These are phyloP conservation scores for Metarhizium album DNA, from an alignment of 2,329 filamentous ascomycete genomes.

Conservation along the genomic window DNA sequence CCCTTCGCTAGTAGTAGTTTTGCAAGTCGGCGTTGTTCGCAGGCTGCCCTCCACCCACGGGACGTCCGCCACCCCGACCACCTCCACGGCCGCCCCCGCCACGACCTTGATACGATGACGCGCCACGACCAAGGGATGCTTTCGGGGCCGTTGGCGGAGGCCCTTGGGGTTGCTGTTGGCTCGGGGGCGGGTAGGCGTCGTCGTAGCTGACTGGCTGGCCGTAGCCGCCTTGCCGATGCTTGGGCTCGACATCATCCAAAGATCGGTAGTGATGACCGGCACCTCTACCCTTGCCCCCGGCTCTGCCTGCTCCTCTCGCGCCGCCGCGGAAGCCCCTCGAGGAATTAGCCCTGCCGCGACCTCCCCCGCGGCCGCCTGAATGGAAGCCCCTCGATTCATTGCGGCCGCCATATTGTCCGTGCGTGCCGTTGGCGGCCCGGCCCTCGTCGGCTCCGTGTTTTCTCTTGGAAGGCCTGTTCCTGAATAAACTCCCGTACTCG, in stretches of 20 bases:
- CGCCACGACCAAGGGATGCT: conserved; percentile 1
- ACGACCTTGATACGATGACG: neutral
- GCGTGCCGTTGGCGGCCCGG: conserved; percentile 20
- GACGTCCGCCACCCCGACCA: conserved; percentile 12
- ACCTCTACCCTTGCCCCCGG: conserved; percentile 33
- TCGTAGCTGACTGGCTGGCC: conserved; percentile 36
- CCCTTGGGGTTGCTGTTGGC: conserved; percentile 10
- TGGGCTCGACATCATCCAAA: conserved; percentile 52
- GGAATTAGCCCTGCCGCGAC: conserved; percentile 26
- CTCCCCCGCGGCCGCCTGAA: conserved; percentile 22
- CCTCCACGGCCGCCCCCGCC: conserved; percentile 8
- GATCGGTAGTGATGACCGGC: conserved; percentile 51
- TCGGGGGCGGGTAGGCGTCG: conserved; percentile 24
- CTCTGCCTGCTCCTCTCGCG: conserved; percentile 29
- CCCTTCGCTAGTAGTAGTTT: conserved; percentile 25
- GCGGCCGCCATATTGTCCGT: conserved; percentile 26
- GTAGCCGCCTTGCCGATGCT: conserved; percentile 33
- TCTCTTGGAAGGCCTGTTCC: conserved; percentile 50
- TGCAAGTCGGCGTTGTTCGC: conserved; percentile 25
- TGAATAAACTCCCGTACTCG: conserved; percentile 51
- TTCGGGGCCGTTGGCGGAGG: conserved; percentile 11
- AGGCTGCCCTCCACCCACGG: conserved; percentile 15
- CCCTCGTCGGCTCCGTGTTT: conserved; percentile 42
- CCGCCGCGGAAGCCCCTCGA: conserved; percentile 27
- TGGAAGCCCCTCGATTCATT: conserved; percentile 32